Evolutionary conservation across 1,284 basidiomycete species (phyloP), one percentile per base, ranked within the genome.

Genomic region (Marasmius sp.): DNA sequence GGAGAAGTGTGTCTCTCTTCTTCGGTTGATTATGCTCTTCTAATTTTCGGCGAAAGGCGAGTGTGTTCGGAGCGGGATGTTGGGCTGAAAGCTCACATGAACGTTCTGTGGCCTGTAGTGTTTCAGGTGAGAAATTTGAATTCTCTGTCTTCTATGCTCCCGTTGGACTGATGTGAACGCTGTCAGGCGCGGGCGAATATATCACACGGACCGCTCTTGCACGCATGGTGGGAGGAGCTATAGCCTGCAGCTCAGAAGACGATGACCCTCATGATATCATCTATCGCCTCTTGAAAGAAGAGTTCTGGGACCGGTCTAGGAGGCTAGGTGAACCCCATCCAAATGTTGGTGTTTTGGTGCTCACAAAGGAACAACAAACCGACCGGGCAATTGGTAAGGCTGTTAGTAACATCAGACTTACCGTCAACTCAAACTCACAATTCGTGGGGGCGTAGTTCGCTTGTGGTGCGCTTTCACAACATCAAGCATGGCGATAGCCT

Each of bases 381-480:
- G 7, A 71, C 52, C 53, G 63, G 18, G 33, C 49, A 9, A 36
- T 51, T 12, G 57, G 61, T 62, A 63, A 58, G 61, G 2, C 20
- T 38, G 10, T 27, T 5, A 27, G 27, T 27, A 2, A 5, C 27
- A 27, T 27, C 27, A 27, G 27, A 33, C 61, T 7, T 69, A 68
- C 59, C 64, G 58, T 57, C 52, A 59, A 45, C 66, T 65, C 48
- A 67, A 69, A 63, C 71, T 72, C 62, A 60, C 61, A n/a, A 66
- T 69, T 58, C 74, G 73, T 20, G n/a, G 70, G 72, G 34, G 72
- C 57, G 22, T 61, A 88, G 89, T 81, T 33, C 84, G 88, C 41
- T 72, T 92, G 39, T 92, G 89, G 88, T 92, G 91, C 69, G 89
- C 85, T 41, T 93, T 93, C 75, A 92, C 91, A 10, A 87, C 91